phyloP scores from a whole-genome alignment of 2,329 filamentous ascomycete species.

The Colletotrichum orchidophilum region DNA sequence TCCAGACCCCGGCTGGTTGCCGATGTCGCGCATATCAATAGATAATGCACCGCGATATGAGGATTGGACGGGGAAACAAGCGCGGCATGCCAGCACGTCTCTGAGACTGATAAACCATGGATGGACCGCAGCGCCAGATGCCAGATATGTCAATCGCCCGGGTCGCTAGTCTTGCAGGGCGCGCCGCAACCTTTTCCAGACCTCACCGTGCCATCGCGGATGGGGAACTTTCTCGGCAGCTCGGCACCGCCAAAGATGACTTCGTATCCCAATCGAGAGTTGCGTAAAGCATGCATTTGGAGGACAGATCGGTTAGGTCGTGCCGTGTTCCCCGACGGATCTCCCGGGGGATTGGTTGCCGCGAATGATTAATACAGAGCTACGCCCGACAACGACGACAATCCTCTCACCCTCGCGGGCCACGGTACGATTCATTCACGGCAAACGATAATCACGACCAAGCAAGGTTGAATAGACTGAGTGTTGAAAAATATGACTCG shows the following conservation, averaged over 20 bases:
- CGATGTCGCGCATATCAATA: slow-evolving; percentile 29
- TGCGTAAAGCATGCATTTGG: not conserved
- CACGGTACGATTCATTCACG: not conserved
- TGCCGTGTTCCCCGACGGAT: slow-evolving; percentile 15
- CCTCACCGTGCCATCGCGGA: not conserved
- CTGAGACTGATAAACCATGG: not conserved
- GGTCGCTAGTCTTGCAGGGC: not conserved
- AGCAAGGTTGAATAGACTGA: not conserved
- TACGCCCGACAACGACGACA: not conserved
- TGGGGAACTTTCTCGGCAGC: slow-evolving; percentile 12
- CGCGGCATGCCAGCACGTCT: not conserved
- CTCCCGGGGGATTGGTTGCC: not conserved
- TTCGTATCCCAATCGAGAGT: not conserved
- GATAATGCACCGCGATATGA: slow-evolving; percentile 30
- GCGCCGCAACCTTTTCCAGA: not conserved
- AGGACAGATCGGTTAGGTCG: not conserved
- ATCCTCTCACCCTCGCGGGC: not conserved
- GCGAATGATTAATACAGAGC: not conserved
- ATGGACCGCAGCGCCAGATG: not conserved
- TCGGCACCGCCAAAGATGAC: slow-evolving; percentile 15
- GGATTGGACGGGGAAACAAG: not conserved
- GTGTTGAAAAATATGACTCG: not conserved
- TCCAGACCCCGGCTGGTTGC: slow-evolving; percentile 10
- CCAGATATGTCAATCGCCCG: not conserved
- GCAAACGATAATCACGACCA: not conserved